phyloP scores from a whole-genome alignment of 2,329 filamentous ascomycete genomes.

The Botrytis cinerea region DNA sequence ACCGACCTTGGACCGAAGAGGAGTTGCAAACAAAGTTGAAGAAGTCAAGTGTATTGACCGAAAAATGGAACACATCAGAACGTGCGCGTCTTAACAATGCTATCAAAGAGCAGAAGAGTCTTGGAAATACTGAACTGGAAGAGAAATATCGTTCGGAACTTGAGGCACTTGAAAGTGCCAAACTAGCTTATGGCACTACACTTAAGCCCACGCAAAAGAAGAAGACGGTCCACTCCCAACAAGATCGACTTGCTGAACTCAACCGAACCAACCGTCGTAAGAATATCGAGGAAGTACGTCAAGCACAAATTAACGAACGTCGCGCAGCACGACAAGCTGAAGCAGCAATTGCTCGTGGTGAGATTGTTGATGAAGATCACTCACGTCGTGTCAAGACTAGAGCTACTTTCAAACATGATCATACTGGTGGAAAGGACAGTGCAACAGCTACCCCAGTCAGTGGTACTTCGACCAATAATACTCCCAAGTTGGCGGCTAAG shows the following conservation, averaged over 20 bases:
- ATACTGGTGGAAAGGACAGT: constrained; percentile 56
- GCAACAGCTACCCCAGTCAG: constrained; percentile 53
- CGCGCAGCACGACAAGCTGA: constrained; percentile 61
- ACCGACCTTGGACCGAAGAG: constrained; percentile 77
- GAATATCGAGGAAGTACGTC: constrained; percentile 88
- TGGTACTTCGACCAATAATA: constrained; percentile 44
- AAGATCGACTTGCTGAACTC: constrained; percentile 79
- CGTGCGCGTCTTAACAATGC: constrained; percentile 66
- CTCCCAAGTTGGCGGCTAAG: constrained; percentile 49
- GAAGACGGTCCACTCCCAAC: constrained; percentile 60
- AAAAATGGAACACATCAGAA: constrained; percentile 66
- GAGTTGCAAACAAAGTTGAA: constrained; percentile 80
- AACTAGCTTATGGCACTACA: constrained; percentile 71
- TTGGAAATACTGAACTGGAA: constrained; percentile 61
- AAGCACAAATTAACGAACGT: constrained; percentile 82
- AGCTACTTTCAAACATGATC: constrained; percentile 68
- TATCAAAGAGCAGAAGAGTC: constrained; percentile 65
- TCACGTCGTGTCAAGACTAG: constrained; percentile 65
- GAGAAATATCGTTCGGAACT: constrained; percentile 60
- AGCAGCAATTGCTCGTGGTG: constrained; percentile 62
- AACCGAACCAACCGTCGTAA: constrained; percentile 82
- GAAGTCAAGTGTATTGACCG: constrained; percentile 67
- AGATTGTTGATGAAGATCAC: constrained; percentile 57
- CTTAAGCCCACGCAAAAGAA: constrained; percentile 57
- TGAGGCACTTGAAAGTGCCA: constrained; percentile 64